Evolutionary conservation across 2,329 filamentous ascomycete species (phyloP).

Genomic region (Curvularia sp.): DNA sequence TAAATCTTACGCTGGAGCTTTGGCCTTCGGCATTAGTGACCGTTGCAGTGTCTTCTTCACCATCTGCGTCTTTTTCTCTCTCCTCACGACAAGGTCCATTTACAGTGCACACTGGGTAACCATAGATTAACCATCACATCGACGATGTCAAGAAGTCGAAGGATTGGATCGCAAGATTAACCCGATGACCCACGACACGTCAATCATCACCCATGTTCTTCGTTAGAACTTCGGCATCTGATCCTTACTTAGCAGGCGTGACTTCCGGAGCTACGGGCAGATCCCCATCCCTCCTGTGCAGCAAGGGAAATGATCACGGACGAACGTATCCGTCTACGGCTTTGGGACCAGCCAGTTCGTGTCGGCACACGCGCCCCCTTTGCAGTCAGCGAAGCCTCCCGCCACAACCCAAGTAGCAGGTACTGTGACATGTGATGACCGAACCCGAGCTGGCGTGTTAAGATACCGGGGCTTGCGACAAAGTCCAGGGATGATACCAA

Average conservation of each 20-base stretch:
- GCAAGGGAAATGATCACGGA: constrained; percentile 14
- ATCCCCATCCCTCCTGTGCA: constrained; percentile 10
- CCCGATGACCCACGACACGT: constrained; percentile 24
- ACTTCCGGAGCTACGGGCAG: constrained; percentile 25
- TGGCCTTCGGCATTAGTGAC: constrained; percentile 6
- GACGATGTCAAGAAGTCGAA: constrained; percentile 18
- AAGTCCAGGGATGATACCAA: background rate
- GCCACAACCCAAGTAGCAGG: constrained; percentile 13
- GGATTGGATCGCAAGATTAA: constrained; percentile 15
- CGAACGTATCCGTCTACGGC: constrained; percentile 11
- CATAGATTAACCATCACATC: constrained; percentile 5
- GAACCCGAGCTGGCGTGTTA: constrained; percentile 5
- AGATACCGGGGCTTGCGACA: constrained; percentile 6
- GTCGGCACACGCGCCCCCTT: constrained; percentile 17
- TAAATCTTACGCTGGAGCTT: background rate
- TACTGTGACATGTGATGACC: constrained; percentile 11
- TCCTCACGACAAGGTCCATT: constrained; percentile 4
- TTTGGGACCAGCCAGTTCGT: constrained; percentile 10
- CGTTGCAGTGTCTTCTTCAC: constrained; percentile 4
- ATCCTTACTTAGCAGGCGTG: constrained; percentile 18
- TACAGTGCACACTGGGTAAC: background rate
- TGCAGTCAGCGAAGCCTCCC: constrained; percentile 14
- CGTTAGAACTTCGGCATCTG: constrained; percentile 28
- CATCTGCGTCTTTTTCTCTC: background rate
- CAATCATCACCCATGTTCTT: constrained; percentile 24